Conservation (phyloP, 148 eudicot species). For the Selenicereus undatus region DNA sequence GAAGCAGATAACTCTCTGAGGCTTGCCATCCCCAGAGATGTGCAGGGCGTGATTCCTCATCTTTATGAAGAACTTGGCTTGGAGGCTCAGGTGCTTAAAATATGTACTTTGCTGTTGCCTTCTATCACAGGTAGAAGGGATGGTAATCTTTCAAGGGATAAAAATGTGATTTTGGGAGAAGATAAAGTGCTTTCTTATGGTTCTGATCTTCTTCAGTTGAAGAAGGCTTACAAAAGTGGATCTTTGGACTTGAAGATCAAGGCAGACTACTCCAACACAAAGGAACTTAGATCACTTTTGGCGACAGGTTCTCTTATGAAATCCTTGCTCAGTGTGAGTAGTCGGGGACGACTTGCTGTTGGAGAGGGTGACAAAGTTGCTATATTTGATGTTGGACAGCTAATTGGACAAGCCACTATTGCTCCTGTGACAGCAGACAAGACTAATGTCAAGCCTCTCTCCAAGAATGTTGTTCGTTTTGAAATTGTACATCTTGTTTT, state of each 20-base stretch:
- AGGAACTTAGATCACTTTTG: conserved; percentile 84
- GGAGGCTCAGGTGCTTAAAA: conserved; percentile 69
- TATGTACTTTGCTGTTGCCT: conserved; percentile 76
- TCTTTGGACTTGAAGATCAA: conserved; percentile 91
- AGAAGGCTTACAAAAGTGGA: conserved; percentile 98
- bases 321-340: conserved; percentile 89
- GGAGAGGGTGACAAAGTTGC: conserved; percentile 99
- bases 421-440: conserved; percentile 98
- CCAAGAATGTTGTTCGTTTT: conserved; percentile 92
- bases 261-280: conserved; percentile 93
- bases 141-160: conserved; percentile 65
- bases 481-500: conserved; percentile 94
- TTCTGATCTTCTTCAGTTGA: conserved; percentile 79
- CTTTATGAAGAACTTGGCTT: conserved; percentile 79
- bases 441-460: conserved; percentile 94
- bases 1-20: conserved; percentile 65
- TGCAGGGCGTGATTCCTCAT: conserved; percentile 59
- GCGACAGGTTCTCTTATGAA: conserved; percentile 90
- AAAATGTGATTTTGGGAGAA: conserved; percentile 48
- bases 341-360: conserved; percentile 95
- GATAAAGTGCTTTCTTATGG: conserved; percentile 62
- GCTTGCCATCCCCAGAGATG: conserved; percentile 64
- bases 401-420: conserved; percentile 95
- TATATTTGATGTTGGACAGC: conserved; percentile 96
- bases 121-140: conserved; percentile 65